Percentiles rank a stretch among this genome's conserved stretches.
These are phyloP conservation scores for Dentipellis sp. DNA, from an alignment of 768 basidiomycete genomes.

Conservation along the genomic window DNA sequence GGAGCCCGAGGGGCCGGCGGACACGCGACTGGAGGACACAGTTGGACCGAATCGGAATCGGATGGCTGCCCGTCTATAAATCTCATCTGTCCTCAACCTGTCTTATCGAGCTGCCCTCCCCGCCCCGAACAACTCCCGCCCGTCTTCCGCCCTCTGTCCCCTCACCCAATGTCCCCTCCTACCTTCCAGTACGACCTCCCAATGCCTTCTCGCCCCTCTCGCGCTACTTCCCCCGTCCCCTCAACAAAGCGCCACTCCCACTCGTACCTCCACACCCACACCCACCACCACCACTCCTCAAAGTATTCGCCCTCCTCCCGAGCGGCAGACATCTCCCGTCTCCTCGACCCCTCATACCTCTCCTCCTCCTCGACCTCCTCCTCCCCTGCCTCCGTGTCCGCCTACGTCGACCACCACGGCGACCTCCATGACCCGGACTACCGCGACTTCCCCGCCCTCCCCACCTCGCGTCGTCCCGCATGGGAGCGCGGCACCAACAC, in stretches of 20 bases:
- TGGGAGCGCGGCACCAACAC: slow-evolving; percentile 25
- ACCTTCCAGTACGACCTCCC: slow-evolving; percentile 15
- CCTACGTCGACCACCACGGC: slow-evolving; percentile 51
- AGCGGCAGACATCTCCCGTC: slow-evolving; percentile 46
- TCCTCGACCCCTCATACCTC: slow-evolving; percentile 58
- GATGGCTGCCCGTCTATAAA: slow-evolving; percentile 5
- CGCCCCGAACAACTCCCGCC: not conserved
- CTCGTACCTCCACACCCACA: slow-evolving; percentile 35
- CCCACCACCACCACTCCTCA: slow-evolving; percentile 57
- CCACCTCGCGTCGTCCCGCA: slow-evolving; percentile 18
- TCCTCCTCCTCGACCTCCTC: slow-evolving; percentile 23
- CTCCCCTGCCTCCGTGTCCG: slow-evolving; percentile 22
- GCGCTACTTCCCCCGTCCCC: slow-evolving; percentile 28
- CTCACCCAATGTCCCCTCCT: slow-evolving; percentile 8
- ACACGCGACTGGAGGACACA: not conserved
- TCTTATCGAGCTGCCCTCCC: not conserved
- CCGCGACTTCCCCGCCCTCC: slow-evolving; percentile 46
- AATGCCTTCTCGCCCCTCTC: slow-evolving; percentile 3
- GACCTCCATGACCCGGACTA: slow-evolving; percentile 63
- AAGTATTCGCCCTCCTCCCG: slow-evolving; percentile 16
- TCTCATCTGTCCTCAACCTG: not conserved
- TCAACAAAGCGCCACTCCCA: slow-evolving; percentile 7
- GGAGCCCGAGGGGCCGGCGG: not conserved
- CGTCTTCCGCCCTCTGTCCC: not conserved
- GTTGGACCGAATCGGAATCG: not conserved